Conservation (phyloP, 1,284 basidiomycete species). For the Rhodotorula sp. region DNA sequence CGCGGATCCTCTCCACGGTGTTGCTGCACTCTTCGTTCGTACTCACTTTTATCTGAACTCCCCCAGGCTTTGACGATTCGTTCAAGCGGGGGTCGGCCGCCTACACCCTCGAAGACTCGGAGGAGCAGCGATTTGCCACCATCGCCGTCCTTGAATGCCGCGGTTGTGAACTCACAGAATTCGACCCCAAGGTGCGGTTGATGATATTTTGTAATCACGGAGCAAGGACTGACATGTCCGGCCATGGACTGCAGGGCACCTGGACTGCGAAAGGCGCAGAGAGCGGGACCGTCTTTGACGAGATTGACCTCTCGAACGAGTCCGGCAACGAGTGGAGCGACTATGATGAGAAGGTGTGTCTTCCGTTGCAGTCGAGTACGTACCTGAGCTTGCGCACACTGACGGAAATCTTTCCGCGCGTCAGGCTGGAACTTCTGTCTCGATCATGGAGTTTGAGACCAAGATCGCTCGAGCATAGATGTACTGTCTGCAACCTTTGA, state of each 20-base stretch:
- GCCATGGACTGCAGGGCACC: conserved; percentile 1
- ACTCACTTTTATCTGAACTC: background rate
- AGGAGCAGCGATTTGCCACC: conserved; percentile 31
- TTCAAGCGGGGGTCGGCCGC: conserved; percentile 33
- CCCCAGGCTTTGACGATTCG: conserved; percentile 36
- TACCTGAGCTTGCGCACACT: background rate
- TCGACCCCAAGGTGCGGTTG: conserved; percentile 30
- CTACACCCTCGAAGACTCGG: conserved; percentile 35
- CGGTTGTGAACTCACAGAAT: conserved; percentile 36
- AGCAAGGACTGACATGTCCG: too few species aligned
- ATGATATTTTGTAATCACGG: too few species aligned
- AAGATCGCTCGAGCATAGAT: conserved; percentile 24
- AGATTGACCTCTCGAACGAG: conserved; percentile 35
- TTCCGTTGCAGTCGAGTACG: background rate
- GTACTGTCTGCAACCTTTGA: too few species aligned
- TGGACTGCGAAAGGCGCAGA: conserved; percentile 32
- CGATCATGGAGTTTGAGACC: conserved; percentile 24
- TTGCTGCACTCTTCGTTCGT: too few species aligned
- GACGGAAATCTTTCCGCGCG: too few species aligned
- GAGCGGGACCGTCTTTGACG: conserved; percentile 30
- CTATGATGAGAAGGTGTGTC: conserved; percentile 39
- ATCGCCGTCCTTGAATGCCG: conserved; percentile 40
- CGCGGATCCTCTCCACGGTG: background rate
- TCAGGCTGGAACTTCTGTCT: conserved; percentile 21
- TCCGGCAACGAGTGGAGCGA: conserved; percentile 38